Evolutionary conservation across 352 stramenopile species (phyloP), one percentile per base, ranked within the genome.

Genomic region (Pythium pyrilobum): DNA sequence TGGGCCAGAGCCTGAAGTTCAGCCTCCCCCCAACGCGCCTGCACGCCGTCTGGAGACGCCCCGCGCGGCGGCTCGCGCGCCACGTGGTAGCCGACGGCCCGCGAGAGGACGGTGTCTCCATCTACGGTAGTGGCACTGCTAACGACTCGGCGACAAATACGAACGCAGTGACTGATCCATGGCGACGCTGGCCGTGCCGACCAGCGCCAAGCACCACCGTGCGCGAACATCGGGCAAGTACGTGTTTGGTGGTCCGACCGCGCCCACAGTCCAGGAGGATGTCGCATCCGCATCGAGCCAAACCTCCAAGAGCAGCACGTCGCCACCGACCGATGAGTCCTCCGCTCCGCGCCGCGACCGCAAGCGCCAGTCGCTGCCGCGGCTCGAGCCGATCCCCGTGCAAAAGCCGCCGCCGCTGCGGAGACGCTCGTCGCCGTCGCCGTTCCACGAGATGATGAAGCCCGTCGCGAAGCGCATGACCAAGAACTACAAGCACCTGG

Each of bases 401-500:
- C 41, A 50, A 42, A 36, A 43, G 18, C 20, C 27, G 15, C 31
- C 51, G 15, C 29, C 41, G 23, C 11, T 51, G 16, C 45, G 46
- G 20, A 25, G 54, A 2, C 36, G 39, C 18, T 53, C 42, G 18
- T 44, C 54, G 2, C 43, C 45, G 5, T 36, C 44, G 21, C 25
- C 27, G 11, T 16, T 37, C 4, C 27, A 54, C 6, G 24, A n/a
- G 2, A 33, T 24, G 23, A 41, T 21, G 31, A 49, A 55, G 24
- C 25, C 36, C 13, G 23, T 48, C 25, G 13, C 37, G 16, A 59
- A 66, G 11, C 41, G 52, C 20, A 54, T 85, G 38, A 73, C 67
- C 9, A 81, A 77, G 39, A 79, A 88, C 56, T 88, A 88, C 46
- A 28, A 65, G n/a, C 52, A 78, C 20, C 53, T 86, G 24, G 71